A percentile compares a stretch with the other conserved stretches of the same genome.
These are phyloP conservation scores for Zymoseptoria ardabiliae DNA, from an alignment of 2,329 filamentous ascomycete genomes.

Conservation along the genomic window DNA sequence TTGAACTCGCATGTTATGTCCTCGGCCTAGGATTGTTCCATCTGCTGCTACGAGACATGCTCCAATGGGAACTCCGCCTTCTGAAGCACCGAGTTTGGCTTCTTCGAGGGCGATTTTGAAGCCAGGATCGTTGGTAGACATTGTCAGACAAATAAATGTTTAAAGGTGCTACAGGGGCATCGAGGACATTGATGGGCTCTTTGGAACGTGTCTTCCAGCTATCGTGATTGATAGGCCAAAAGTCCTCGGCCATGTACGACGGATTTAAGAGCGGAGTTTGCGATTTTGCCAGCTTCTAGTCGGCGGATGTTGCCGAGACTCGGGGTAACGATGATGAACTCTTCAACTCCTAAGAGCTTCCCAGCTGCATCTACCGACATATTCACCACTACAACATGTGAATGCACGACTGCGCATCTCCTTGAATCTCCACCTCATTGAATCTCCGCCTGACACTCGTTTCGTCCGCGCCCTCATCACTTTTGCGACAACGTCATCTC, in stretches of 20 bases:
- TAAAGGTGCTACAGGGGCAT: background rate
- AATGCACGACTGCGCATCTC: background rate
- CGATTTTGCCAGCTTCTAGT: background rate
- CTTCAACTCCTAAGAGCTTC: background rate
- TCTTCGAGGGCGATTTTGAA: slow-evolving; percentile 53
- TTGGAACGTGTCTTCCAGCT: background rate
- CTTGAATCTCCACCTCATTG: background rate
- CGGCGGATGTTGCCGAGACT: background rate
- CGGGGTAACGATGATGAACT: background rate
- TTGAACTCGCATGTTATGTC: slow-evolving; percentile 70
- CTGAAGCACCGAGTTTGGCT: slow-evolving; percentile 47
- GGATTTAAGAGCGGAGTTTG: background rate
- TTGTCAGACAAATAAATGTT: slow-evolving; percentile 2
- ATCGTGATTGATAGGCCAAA: background rate
- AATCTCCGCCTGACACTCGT: background rate
- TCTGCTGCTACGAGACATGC: slow-evolving; percentile 59
- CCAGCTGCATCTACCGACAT: background rate
- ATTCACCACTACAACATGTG: background rate
- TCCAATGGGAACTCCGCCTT: slow-evolving; percentile 53
- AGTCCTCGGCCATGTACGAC: background rate
- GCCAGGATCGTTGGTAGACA: slow-evolving; percentile 38
- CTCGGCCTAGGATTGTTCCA: slow-evolving; percentile 62
- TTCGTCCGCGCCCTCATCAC: background rate
- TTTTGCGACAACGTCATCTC: background rate
- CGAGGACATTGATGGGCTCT: slow-evolving; percentile 8